Base-by-base conservation (phyloP, 345 rosid species). In the Camelina laxa region DNA sequence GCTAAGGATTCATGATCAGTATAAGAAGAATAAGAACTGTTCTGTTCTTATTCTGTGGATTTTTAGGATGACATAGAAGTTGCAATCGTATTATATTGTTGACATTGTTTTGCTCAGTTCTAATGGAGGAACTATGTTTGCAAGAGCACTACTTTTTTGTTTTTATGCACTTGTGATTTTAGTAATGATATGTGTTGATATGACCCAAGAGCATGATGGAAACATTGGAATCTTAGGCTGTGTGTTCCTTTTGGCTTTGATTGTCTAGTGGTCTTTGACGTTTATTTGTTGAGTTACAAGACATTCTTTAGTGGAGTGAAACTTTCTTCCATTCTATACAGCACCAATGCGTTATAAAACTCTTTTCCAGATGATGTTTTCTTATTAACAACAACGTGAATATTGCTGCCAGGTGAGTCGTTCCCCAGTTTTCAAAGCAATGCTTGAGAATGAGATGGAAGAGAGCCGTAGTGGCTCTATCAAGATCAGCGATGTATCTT, bases 381-480 rank as follows among this genome's bases (percentile, higher is more conserved):
- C 17, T 44, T 15, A n/a, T 5, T 1, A 6, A 16, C 8, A 47
- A 35, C 1, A 14, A 15, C 35, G 54, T 48, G 21, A 9, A 24
- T 24, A 24, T 44, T 71, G 31, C 55, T 61, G 70, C 44, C 81
- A 91, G 95, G 95, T 79, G 21, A 84, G 82, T 60, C 91, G 91
- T 21, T 94, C 96, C 0, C 97, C 95, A 0, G 93, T 94, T 45
- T 91, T 94, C 58, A 86, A 84, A 82, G 97, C 96, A 10, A 91
- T 94, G 97, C 85, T 89, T 9, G 89, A 85, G 80, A 91, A 89
- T 53, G 96, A 89, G 80, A 94, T 86, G 98, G 84, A 84, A 69
- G 97, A 94, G 73, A 89, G 93, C 70, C 82, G 79, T 16, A 91
- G 97, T 17, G 97, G 96, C 24, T 89, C 88, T 8, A 89, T 89